Conservation (phyloP, 305 asterid species). For the Fraxinus floribunda region DNA sequence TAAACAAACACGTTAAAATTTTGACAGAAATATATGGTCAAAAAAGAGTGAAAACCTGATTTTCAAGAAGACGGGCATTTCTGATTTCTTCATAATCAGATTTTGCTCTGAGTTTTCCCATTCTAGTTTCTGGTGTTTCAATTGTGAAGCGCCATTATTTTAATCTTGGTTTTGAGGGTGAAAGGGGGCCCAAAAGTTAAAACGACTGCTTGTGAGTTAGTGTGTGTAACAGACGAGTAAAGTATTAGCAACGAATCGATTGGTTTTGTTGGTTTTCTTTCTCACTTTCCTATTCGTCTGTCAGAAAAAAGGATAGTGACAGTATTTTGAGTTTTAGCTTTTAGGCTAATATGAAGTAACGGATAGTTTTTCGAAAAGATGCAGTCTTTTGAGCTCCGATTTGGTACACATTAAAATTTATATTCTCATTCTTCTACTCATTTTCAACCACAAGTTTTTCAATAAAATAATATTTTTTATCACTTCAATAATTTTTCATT, state of each 20-base stretch:
- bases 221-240: not conserved
- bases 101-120: slow-evolving; percentile 52
- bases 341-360: not conserved
- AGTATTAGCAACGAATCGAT: not conserved
- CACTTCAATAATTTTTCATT: too few relatives aligned
- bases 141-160: not conserved
- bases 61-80: slow-evolving; percentile 62
- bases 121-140: slow-evolving; percentile 12
- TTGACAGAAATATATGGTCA: not conserved
- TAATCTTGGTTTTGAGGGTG: not conserved
- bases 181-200: not conserved
- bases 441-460: too few relatives aligned
- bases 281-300: not conserved
- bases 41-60: slow-evolving; percentile 42
- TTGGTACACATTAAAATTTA: too few relatives aligned
- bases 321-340: not conserved
- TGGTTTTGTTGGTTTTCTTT: not conserved
- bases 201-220: not conserved
- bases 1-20: not conserved
- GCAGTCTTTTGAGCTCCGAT: not conserved
- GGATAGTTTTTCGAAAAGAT: not conserved
- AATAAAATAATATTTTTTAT: too few relatives aligned
- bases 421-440: too few relatives aligned
- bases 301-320: not conserved
- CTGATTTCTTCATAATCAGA: slow-evolving; percentile 63